Percentiles rank a stretch among this genome's conserved stretches.
phyloP scores from a whole-genome alignment of 768 basidiomycete genomes.

The Kwoniella dejecticola region DNA sequence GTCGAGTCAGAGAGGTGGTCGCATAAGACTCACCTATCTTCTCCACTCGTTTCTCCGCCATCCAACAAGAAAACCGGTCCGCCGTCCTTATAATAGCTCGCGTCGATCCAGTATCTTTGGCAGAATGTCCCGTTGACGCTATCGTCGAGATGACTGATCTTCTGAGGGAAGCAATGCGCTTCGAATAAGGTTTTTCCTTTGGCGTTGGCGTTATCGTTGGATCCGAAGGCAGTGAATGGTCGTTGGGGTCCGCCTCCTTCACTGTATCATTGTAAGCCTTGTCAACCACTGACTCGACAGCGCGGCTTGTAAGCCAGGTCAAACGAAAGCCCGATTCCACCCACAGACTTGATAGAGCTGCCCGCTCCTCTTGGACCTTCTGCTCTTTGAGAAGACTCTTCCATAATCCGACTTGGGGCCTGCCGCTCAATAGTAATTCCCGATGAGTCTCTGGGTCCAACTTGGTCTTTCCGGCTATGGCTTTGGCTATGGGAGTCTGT shows the following conservation, averaged over 20 bases:
- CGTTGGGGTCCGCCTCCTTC: too few relatives aligned
- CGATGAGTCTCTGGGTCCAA: constrained; percentile 34
- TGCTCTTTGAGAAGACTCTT: constrained; percentile 30
- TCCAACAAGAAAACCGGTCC: constrained; percentile 89
- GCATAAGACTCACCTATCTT: constrained; percentile 62
- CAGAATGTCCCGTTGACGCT: constrained; percentile 66
- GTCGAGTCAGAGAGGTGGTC: too few relatives aligned
- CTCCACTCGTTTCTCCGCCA: constrained; percentile 89
- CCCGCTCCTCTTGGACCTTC: constrained; percentile 1
- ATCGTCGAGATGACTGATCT: constrained; percentile 75
- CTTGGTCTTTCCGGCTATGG: background rate
- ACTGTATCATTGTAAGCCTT: too few relatives aligned
- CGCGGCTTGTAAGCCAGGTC: too few relatives aligned
- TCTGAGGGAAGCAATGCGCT: constrained; percentile 72
- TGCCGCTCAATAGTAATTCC: constrained; percentile 36
- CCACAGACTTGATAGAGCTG: background rate
- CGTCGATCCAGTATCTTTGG: constrained; percentile 92
- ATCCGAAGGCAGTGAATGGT: background rate
- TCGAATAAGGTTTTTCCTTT: constrained; percentile 21
- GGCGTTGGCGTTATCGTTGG: background rate
- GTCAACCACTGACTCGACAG: too few relatives aligned
- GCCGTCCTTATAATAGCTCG: constrained; percentile 71
- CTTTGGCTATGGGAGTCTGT: too few relatives aligned
- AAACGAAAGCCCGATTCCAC: background rate
- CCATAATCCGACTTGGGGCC: constrained; percentile 46